Evolutionary conservation across 192 early-diverging fungal species (phyloP).

Genomic region (Thamnidium elegans): DNA sequence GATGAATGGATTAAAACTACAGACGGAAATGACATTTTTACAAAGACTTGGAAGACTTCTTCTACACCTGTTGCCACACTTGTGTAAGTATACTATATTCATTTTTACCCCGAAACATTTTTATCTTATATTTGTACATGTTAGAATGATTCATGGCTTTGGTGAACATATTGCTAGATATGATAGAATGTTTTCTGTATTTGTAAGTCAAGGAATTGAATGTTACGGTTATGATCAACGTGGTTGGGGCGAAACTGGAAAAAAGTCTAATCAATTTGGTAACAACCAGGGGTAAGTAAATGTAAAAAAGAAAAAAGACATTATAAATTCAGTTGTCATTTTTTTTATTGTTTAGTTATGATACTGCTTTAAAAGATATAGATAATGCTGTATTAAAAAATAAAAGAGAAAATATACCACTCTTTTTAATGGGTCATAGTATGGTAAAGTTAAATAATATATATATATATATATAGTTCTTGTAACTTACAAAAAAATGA

Average conservation of each 20-base stretch:
- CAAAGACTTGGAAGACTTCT: conserved; percentile 46
- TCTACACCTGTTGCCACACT: conserved; percentile 11
- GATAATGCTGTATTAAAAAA: conserved; percentile 38
- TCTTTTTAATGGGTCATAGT: conserved; percentile 56
- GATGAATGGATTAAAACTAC: conserved; percentile 45
- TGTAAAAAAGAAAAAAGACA: no score
- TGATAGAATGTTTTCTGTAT: conserved; percentile 55
- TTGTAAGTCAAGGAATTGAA: conserved; percentile 53
- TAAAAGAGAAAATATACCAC: conserved; percentile 39
- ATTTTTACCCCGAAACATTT: neutral
- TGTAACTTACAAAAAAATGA: no score
- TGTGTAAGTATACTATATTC: no score
- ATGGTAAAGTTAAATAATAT: conserved; percentile 29
- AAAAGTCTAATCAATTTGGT: conserved; percentile 45
- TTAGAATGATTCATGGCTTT: conserved; percentile 53
- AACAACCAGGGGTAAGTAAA: conserved; percentile 47
- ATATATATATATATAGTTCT: conserved; percentile 5
- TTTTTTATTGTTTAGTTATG: conserved; percentile 30
- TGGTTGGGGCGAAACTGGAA: conserved; percentile 64
- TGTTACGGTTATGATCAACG: conserved; percentile 62
- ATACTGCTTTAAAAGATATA: conserved; percentile 47
- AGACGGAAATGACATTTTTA: conserved; percentile 44
- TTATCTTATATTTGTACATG: neutral
- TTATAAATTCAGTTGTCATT: no score
- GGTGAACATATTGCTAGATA: conserved; percentile 54